These are phyloP conservation scores for Lichtheimia hyalospora DNA, from an alignment of 371 early-diverging fungal species.

Conservation along the genomic window DNA sequence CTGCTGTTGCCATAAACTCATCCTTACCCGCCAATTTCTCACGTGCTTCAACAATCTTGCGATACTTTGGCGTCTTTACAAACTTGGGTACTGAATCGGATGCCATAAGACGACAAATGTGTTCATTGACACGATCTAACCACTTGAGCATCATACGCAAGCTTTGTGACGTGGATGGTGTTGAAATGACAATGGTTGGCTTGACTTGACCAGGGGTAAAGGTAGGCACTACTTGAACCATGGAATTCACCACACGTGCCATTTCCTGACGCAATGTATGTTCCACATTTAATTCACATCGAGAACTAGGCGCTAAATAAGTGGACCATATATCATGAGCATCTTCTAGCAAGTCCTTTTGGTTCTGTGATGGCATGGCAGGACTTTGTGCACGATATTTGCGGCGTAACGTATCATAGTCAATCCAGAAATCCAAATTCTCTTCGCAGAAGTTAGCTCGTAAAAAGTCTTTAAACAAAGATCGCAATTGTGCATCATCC, in stretches of 20 bases:
- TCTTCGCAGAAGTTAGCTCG: conserved; percentile 73
- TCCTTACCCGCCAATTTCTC: conserved; percentile 4
- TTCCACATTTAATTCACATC: conserved; percentile 62
- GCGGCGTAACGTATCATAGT: conserved; percentile 44
- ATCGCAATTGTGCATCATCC: conserved; percentile 54
- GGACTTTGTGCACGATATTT: conserved; percentile 39
- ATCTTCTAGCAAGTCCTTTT: conserved; percentile 53
- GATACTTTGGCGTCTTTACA: conserved; percentile 66
- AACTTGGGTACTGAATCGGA: conserved; percentile 83
- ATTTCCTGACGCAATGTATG: conserved; percentile 49
- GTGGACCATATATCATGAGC: conserved; percentile 63
- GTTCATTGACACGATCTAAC: conserved; percentile 66
- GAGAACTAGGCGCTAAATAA: conserved; percentile 57
- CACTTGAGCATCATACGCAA: conserved; percentile 51
- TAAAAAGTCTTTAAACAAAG: conserved; percentile 66
- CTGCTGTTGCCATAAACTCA: background rate
- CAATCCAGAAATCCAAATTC: conserved; percentile 70
- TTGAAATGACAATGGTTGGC: conserved; percentile 38
- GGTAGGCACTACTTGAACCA: conserved; percentile 42
- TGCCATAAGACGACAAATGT: conserved; percentile 76
- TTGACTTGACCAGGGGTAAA: conserved; percentile 35
- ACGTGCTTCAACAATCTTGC: conserved; percentile 17
- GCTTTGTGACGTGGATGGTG: conserved; percentile 38
- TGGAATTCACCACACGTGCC: conserved; percentile 43
- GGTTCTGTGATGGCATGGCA: conserved; percentile 28